Evolutionary conservation across 495 filamentous ascomycete species (phyloP), one percentile per base, ranked within the genome.

Genomic region (Aspergillus incahuasiensis): DNA sequence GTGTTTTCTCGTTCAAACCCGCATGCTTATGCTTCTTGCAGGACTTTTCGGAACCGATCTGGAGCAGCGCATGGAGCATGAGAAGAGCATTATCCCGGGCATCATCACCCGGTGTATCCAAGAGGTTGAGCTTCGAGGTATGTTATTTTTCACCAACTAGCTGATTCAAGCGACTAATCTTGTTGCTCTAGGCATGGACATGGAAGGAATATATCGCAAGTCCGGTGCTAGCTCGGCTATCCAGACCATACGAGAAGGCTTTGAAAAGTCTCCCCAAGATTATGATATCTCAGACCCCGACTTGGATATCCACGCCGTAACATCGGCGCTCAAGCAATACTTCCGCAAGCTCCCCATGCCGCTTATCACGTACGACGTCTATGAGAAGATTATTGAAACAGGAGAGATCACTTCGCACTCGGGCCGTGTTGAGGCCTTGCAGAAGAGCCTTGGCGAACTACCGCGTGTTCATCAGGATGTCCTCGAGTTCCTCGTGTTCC

Each of bases 201-300:
- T 95, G 66, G 92, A 97, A 73, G 95, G 95, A 48, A 95, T 99
- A 60, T 99, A 99, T 76, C 86, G 95, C 58, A 99, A 99, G 77
- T 92, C 90, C 30, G 95, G 95, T 47, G 92, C 92, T 61, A 86
- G 86, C 52, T 86, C 86, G 1, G 88, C 90, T 58, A 87, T 95
- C 68, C 94, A 95, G 66, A 75, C 77, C 41, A 90, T 99, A 56
- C 85, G 89, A 56, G 89, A 91, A 57, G 89, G 91, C 32, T 97
- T 99, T 65, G 92, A 99, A 63, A 85, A 83, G 63, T 85, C 74
- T 55, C 74, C 71, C 8, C 72, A 70, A 24, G 84, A 88, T 57
- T 92, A 81, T 62, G 94, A 97, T 65, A 94, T 99, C 56, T 92
- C 90, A 2, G 94, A 97, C 63, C 89, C 89, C 4, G 85, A 88